phyloP scores from a whole-genome alignment of 345 rosid genomes.

The Brassica rapa region DNA sequence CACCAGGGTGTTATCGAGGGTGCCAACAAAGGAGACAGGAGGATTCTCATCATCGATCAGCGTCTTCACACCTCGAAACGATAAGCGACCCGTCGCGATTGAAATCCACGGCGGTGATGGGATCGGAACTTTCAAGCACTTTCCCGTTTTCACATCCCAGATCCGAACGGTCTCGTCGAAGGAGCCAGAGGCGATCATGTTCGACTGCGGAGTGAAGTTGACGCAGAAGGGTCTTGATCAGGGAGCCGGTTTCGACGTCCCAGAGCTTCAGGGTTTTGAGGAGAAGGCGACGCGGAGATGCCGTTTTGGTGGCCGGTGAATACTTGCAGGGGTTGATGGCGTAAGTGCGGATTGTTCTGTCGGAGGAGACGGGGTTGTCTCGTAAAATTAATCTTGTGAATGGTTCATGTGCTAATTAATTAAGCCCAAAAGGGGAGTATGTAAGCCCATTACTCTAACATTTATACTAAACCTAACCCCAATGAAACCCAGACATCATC shows the following conservation, averaged over 20 bases:
- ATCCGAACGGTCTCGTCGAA: too few relatives aligned
- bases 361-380: conserved; percentile 57
- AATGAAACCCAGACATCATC: not conserved
- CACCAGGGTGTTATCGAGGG: conserved; percentile 85
- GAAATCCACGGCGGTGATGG: conserved; percentile 88
- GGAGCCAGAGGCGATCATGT: conserved; percentile 91
- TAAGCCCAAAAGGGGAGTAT: not conserved
- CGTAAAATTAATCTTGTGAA: not conserved
- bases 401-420: conserved; percentile 1
- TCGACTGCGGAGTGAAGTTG: conserved; percentile 85
- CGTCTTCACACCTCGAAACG: conserved; percentile 84
- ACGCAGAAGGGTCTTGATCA: conserved; percentile 72
- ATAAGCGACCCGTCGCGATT: conserved; percentile 77
- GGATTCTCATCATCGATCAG: conserved; percentile 91
- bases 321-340: conserved; percentile 48
- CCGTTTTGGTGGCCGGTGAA: conserved; percentile 77
- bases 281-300: conserved; percentile 90
- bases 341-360: conserved; percentile 74
- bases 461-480: not conserved
- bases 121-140: conserved; percentile 89
- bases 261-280: conserved; percentile 84
- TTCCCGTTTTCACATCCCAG: conserved; percentile 76
- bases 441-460: not conserved
- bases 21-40: conserved; percentile 88
- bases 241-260: conserved; percentile 76